Conservation (phyloP, 192 early-diverging fungal genomes). For the Pilaira anomala region DNA sequence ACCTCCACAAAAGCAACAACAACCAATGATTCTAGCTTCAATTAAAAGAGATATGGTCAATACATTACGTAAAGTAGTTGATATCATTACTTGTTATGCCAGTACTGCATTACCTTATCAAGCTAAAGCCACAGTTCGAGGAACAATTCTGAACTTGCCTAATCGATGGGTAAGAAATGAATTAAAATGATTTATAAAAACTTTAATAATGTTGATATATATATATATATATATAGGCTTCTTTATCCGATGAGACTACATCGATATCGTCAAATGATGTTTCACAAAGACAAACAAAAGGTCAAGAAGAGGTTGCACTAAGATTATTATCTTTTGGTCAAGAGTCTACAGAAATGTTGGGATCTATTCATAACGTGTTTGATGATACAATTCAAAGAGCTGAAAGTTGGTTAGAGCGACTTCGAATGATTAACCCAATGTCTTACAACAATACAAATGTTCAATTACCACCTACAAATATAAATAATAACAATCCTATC, state of each 20-base stretch:
- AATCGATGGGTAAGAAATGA: conserved; percentile 57
- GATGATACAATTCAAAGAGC: conserved; percentile 63
- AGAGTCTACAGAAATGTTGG: conserved; percentile 67
- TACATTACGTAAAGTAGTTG: conserved; percentile 79
- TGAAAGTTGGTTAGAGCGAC: conserved; percentile 54
- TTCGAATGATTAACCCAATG: conserved; percentile 23
- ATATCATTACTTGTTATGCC: conserved; percentile 81
- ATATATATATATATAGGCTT: conserved; percentile 10
- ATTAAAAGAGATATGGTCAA: conserved; percentile 74
- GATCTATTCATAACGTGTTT: conserved; percentile 60
- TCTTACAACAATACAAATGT: neutral
- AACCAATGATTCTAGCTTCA: conserved; percentile 17
- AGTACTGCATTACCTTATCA: conserved; percentile 76
- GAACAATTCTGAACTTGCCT: conserved; percentile 78
- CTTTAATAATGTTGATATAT: neutral
- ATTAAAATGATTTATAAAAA: neutral
- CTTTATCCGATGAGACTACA: conserved; percentile 33
- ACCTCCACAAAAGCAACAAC: conserved; percentile 14
- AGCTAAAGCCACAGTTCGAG: conserved; percentile 70
- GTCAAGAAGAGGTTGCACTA: conserved; percentile 53
- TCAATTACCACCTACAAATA: neutral
- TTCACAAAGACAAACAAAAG: conserved; percentile 15
- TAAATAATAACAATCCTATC: too few species aligned
- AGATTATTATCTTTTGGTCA: conserved; percentile 63
- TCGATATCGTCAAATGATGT: neutral